Evolutionary conservation across 768 basidiomycete species (phyloP).

Genomic region (Termitomyces sp.): DNA sequence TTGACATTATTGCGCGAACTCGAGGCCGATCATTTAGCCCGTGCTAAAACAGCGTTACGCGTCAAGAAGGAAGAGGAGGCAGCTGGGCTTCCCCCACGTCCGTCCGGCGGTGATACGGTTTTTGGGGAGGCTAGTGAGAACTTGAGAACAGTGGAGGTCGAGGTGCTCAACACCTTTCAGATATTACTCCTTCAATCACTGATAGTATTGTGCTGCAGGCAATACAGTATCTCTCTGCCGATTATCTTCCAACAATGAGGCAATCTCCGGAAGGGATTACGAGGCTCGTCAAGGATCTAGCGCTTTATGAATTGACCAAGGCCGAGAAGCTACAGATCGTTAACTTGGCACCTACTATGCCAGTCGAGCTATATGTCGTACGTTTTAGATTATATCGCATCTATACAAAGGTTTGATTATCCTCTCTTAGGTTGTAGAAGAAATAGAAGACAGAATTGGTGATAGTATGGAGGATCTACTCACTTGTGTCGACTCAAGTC

Average conservation of each 20-base stretch:
- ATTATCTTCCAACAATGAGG: constrained; percentile 58
- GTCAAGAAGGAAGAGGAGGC: constrained; percentile 75
- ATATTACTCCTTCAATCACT: background rate
- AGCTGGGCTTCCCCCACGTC: constrained; percentile 21
- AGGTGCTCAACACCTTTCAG: constrained; percentile 36
- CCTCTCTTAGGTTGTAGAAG: constrained; percentile 73
- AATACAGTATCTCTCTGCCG: constrained; percentile 75
- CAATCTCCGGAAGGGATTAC: constrained; percentile 65
- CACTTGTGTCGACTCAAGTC: constrained; percentile 36
- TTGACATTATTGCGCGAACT: constrained; percentile 70
- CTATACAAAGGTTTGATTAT: background rate
- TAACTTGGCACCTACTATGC: constrained; percentile 78
- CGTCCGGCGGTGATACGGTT: background rate
- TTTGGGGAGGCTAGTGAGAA: constrained; percentile 64
- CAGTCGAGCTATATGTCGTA: constrained; percentile 88
- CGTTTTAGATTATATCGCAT: constrained; percentile 23
- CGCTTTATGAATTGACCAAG: constrained; percentile 73
- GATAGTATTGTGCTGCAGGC: constrained; percentile 42
- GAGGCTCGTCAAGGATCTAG: constrained; percentile 60
- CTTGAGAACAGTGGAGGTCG: constrained; percentile 78
- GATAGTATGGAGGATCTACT: constrained; percentile 67
- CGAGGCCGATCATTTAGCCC: constrained; percentile 65
- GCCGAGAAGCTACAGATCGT: constrained; percentile 89
- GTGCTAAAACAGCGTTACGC: constrained; percentile 63
- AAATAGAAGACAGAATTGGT: constrained; percentile 78